phyloP scores from a whole-genome alignment of 495 filamentous ascomycete species.

The Neurospora sp. region DNA sequence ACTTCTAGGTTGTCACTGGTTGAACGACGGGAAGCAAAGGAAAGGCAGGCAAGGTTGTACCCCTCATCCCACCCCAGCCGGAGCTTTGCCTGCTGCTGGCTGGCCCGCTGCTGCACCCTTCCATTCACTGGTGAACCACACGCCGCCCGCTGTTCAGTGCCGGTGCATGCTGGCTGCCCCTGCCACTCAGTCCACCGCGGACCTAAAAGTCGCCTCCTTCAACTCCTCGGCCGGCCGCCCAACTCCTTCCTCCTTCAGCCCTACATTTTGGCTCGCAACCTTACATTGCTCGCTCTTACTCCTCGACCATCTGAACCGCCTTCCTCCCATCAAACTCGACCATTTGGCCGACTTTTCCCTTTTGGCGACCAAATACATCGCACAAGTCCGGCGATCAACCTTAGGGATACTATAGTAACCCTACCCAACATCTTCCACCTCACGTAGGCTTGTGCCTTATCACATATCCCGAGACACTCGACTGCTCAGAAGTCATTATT shows the following conservation, averaged over 20 bases:
- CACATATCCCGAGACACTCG: background rate
- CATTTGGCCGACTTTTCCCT: background rate
- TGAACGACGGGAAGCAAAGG: slow-evolving; percentile 1
- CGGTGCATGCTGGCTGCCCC: background rate
- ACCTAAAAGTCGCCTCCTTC: background rate
- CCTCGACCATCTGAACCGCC: background rate
- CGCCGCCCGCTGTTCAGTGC: background rate
- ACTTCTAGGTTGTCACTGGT: background rate
- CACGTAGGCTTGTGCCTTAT: background rate
- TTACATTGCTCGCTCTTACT: background rate
- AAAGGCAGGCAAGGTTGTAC: slow-evolving; percentile 7
- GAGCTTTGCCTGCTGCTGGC: background rate
- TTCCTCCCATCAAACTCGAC: background rate
- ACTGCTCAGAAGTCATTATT: background rate
- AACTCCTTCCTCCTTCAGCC: slow-evolving; percentile 17
- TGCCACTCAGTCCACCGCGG: background rate
- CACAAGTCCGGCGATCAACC: background rate
- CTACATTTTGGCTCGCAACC: slow-evolving; percentile 5
- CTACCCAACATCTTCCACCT: background rate
- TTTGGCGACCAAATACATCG: background rate
- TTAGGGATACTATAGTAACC: background rate
- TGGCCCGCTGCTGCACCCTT: background rate
- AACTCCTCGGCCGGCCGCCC: slow-evolving; percentile 13
- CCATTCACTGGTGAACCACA: background rate
- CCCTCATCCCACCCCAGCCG: slow-evolving; percentile 12